A percentile compares a stretch with the other conserved stretches of the same genome.
Conservation (phyloP, 1,284 basidiomycete genomes). For the Puccinia novopanici region DNA sequence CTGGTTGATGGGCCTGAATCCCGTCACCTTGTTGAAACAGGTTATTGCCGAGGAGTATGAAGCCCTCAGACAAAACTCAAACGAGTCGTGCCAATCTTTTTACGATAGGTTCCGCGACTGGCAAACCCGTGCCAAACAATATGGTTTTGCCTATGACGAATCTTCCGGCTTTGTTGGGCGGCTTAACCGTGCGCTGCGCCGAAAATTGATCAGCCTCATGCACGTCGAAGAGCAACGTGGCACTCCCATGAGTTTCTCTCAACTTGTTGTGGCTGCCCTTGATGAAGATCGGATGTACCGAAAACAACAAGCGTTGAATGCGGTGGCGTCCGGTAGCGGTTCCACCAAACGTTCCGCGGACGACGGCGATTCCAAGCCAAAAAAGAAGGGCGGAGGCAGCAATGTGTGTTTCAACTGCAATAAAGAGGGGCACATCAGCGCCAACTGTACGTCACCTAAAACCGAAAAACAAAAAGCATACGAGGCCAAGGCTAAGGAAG, state of each 20-base stretch:
- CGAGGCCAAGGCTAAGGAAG: too few species aligned
- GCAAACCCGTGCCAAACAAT: too few species aligned
- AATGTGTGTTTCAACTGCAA: conserved; percentile 5
- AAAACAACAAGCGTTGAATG: not conserved
- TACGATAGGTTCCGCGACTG: not conserved
- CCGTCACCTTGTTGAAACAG: not conserved
- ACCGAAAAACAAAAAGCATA: too few species aligned
- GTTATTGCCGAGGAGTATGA: not conserved
- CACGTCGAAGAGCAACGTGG: not conserved
- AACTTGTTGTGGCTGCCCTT: not conserved
- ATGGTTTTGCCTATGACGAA: too few species aligned
- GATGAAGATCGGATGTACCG: not conserved
- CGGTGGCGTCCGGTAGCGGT: not conserved
- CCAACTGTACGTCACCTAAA: too few species aligned
- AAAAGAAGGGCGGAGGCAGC: not conserved
- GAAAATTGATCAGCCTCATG: not conserved
- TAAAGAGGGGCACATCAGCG: not conserved
- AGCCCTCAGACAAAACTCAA: not conserved
- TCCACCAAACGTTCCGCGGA: too few species aligned
- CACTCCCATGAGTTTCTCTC: not conserved
- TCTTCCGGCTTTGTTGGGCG: not conserved
- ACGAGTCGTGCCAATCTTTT: not conserved
- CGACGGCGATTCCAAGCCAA: not conserved
- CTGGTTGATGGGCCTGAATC: not conserved
- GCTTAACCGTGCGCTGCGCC: not conserved